Percentiles rank a stretch among this genome's conserved stretches.
Evolutionary conservation across 1,284 basidiomycete species (phyloP).

Genomic region (Melampsora americana): DNA sequence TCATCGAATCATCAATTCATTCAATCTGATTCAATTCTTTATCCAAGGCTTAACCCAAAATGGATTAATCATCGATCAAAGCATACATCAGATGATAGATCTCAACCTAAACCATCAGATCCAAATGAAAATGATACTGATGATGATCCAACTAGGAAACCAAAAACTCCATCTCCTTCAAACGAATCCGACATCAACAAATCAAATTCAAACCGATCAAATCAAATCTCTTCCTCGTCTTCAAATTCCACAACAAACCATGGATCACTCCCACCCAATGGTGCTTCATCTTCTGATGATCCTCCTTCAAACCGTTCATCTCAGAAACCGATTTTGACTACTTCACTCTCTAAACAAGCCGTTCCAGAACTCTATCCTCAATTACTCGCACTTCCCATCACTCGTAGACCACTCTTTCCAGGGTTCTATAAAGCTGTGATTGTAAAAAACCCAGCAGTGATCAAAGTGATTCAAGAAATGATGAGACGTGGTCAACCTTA

Average conservation of each 20-base stretch:
- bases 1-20: slow-evolving; percentile 1
- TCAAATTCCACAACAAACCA: slow-evolving; percentile 16
- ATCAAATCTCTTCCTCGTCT: slow-evolving; percentile 9
- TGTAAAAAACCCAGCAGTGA: slow-evolving; percentile 81
- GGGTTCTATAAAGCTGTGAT: slow-evolving; percentile 98
- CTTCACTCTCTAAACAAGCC: slow-evolving; percentile 29
- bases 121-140: neutral
- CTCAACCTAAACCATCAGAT: slow-evolving; percentile 5
- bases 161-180: neutral
- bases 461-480: slow-evolving; percentile 92
- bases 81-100: slow-evolving; percentile 6
- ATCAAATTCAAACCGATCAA: slow-evolving; percentile 8
- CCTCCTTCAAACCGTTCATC: slow-evolving; percentile 18
- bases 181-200: neutral
- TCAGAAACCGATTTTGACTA: slow-evolving; percentile 15
- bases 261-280: slow-evolving; percentile 12
- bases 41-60: neutral
- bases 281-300: slow-evolving; percentile 27
- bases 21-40: neutral
- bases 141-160: neutral
- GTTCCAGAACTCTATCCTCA: slow-evolving; percentile 81
- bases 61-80: neutral
- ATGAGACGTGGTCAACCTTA: slow-evolving; percentile 96
- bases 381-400: slow-evolving; percentile 91
- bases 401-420: slow-evolving; percentile 90